Base-by-base conservation (phyloP, 352 stramenopile genomes). In the Elongisporangium prolatum region DNA sequence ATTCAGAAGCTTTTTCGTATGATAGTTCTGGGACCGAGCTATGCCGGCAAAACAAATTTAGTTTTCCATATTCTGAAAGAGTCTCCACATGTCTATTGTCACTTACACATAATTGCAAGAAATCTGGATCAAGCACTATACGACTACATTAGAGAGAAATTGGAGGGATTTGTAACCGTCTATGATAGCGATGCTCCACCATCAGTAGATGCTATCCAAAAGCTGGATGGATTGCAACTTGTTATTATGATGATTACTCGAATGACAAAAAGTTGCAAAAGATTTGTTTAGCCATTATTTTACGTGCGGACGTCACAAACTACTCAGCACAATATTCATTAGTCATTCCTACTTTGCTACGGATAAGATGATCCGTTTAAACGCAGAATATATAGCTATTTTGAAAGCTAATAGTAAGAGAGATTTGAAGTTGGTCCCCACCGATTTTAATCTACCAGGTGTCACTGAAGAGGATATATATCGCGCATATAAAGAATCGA, bases 331-430 rank as follows among this genome's bases (percentile, higher is more conserved):
- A 2, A 63, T 71, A 56, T 74, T 77, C 48, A n/a, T 74, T 9
- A 44, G 37, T 20, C 64, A 70, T 49, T 59, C 4, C 21, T 64
- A 74, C 25, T 77, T 77, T 54, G 65, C 65, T 16, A 67, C 54
- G 0, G 65, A 74, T 48, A 77, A 72, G 47, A 72, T 75, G 63
- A 72, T 75, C 52, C 53, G 68, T 48, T 60, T 75, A 50, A 75
- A 72, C 50, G 21, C 17, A 17, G 64, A 71, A 53, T 69, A 69
- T 11, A 8, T 65, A 16, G 17, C 37, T 1, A 69, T 75, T 25
- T 37, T 75, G 21, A 75, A 69, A 37, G 68, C 60, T 18, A 75
- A 75, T 28, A 60, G 24, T 16, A 75, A 65, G 21, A 51, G 64
- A 48, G 68, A 75, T 72, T 40, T 75, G 44, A 34, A 61, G 21